A percentile compares a stretch with the other conserved stretches of the same genome.
Evolutionary conservation across 805 yeast genomes (phyloP).

Genomic region (Candida suzukii): DNA sequence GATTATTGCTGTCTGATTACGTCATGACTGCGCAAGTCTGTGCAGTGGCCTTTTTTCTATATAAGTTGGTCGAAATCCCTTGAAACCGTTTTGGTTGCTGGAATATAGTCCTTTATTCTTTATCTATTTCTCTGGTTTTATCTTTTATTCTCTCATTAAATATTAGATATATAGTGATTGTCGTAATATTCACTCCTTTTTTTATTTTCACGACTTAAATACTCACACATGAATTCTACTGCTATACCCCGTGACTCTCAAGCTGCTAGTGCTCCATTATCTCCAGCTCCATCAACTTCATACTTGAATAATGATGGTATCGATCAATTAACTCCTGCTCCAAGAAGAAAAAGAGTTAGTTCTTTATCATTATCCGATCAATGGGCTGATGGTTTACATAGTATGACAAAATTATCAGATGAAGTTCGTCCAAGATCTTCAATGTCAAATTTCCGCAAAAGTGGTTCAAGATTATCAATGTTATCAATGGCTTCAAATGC

Average conservation of each 20-base stretch:
- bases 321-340: conserved; percentile 55
- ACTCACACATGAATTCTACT: no score
- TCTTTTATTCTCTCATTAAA: no score
- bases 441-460: conserved; percentile 3
- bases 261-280: not conserved
- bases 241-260: not conserved
- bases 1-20: no score
- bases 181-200: no score
- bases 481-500: conserved; percentile 18
- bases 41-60: no score
- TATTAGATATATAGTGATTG: no score
- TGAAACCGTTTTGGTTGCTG: no score
- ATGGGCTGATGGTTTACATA: conserved; percentile 37
- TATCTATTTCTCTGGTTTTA: no score
- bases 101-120: no score
- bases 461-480: conserved; percentile 18
- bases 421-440: not conserved
- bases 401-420: conserved; percentile 15
- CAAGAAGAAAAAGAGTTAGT: conserved; percentile 56
- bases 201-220: no score
- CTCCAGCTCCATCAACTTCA: conserved; percentile 22
- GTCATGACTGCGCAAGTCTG: no score
- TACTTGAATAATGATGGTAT: conserved; percentile 70
- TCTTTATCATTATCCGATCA: conserved; percentile 67
- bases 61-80: no score